Conservation (phyloP, 2,329 filamentous ascomycete species). For the Pseudopyrenochaeta lycopersici region DNA sequence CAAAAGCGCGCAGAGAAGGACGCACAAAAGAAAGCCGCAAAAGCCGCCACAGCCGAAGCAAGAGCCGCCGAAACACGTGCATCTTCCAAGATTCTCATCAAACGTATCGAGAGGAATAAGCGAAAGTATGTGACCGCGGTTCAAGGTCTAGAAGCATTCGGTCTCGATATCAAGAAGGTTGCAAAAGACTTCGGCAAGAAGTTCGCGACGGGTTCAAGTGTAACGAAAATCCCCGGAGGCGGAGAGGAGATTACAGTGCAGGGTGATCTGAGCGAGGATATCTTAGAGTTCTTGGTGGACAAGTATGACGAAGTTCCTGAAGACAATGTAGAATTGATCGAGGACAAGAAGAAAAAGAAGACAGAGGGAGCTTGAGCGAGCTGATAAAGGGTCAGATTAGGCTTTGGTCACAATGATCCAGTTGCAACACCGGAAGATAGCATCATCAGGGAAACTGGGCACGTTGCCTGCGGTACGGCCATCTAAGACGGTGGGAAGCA, state of each 20-base stretch:
- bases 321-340: constrained; percentile 92
- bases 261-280: constrained; percentile 94
- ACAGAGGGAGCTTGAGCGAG: constrained; percentile 23
- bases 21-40: constrained; percentile 94
- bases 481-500: neutral
- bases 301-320: constrained; percentile 91
- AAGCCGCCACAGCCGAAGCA: constrained; percentile 86
- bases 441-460: neutral
- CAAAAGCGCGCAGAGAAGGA: constrained; percentile 96
- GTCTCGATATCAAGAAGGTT: constrained; percentile 92
- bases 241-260: constrained; percentile 98
- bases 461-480: no score
- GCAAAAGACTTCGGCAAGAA: constrained; percentile 98
- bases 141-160: constrained; percentile 88
- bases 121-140: constrained; percentile 95
- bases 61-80: constrained; percentile 85
- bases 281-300: constrained; percentile 88
- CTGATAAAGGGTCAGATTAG: neutral
- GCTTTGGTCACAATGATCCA: neutral
- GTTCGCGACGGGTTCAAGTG: constrained; percentile 91
- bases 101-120: constrained; percentile 98
- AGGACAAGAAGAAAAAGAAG: constrained; percentile 93
- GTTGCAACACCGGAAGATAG: neutral
- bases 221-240: constrained; percentile 86
- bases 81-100: constrained; percentile 85